Percentiles rank a stretch among this genome's conserved stretches.
Evolutionary conservation across 2,329 filamentous ascomycete species (phyloP).

Genomic region (Colletotrichum spinosum): DNA sequence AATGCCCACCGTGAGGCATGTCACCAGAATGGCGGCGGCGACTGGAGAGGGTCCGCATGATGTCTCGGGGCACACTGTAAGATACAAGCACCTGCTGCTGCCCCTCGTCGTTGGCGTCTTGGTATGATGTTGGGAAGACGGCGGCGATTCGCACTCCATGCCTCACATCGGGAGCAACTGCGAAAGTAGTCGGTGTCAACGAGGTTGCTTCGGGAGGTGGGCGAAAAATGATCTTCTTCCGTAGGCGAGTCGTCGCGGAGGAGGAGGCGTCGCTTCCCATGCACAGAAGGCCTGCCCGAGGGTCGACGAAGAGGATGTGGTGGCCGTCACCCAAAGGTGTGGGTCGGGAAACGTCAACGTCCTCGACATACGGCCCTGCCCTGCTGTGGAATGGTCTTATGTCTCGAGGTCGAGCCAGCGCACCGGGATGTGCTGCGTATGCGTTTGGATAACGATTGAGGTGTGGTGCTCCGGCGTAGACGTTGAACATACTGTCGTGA

Average conservation of each 20-base stretch:
- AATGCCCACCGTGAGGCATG: too few relatives aligned
- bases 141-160: constrained; percentile 70
- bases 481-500: too few relatives aligned
- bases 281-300: constrained; percentile 64
- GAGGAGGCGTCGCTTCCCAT: constrained; percentile 72
- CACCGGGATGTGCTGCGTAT: neutral
- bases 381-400: neutral
- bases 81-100: constrained; percentile 61
- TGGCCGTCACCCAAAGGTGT: constrained; percentile 74
- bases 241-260: constrained; percentile 61
- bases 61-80: constrained; percentile 65
- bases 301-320: constrained; percentile 74
- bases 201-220: constrained; percentile 45
- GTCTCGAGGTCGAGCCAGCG: neutral
- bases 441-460: too few relatives aligned
- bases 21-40: too few relatives aligned
- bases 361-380: constrained; percentile 44
- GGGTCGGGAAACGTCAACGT: constrained; percentile 69
- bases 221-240: constrained; percentile 69
- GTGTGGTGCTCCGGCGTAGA: too few relatives aligned
- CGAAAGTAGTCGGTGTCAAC: constrained; percentile 62
- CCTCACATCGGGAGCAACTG: constrained; percentile 65
- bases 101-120: neutral
- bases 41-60: too few relatives aligned
- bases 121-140: constrained; percentile 58